Base-by-base conservation (phyloP, 495 filamentous ascomycete species). In the Entonaema liquescens region DNA sequence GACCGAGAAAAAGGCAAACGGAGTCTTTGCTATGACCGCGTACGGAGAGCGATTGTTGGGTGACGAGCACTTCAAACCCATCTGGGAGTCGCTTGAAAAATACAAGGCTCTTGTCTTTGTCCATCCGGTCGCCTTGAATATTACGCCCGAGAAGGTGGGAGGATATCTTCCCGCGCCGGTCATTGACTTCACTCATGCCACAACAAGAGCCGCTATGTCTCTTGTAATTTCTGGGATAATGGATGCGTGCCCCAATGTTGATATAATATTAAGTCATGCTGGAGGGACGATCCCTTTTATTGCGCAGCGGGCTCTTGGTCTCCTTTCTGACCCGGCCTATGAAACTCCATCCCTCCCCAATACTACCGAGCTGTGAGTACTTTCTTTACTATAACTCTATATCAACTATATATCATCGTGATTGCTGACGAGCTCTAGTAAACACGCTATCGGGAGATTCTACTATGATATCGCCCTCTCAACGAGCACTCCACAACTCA, bases 41-140 rank as follows among this genome's bases (percentile, higher is more conserved):
- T 54, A 54, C 50, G 50, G 50, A 6, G 50, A 31, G 21, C 50
- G 50, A 17, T 13, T 54, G 26, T n/a, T 29, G 5, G 50, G 50
- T 1, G 50, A 54, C 17, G 26, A 54, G 6, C 26, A 54, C 26
- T 54, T 54, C 26, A 54, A 9, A 29, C 50, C 50, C 25, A 54
- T 54, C 15, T 54, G 50, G 50, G 23, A 54, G 50, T 21, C 50
- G 0, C 17, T 54, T 5, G 50, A 54, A 2, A n/a, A 54, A 15
- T 54, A 54, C 25, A 54, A 54, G 25, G 50, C 50, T 5, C 50
- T 54, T 5, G 50, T 54, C 7, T 54, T 54, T 54, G 13, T 54
- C 23, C 50, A 54, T 11, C 50, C 50, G 13, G 17, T 7, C 5
- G 12, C 3, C 26, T 1, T 54, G 26, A 54, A 31, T 9, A 54